Conservation (phyloP, 768 basidiomycete genomes). For the Rhodotorula toruloides region DNA sequence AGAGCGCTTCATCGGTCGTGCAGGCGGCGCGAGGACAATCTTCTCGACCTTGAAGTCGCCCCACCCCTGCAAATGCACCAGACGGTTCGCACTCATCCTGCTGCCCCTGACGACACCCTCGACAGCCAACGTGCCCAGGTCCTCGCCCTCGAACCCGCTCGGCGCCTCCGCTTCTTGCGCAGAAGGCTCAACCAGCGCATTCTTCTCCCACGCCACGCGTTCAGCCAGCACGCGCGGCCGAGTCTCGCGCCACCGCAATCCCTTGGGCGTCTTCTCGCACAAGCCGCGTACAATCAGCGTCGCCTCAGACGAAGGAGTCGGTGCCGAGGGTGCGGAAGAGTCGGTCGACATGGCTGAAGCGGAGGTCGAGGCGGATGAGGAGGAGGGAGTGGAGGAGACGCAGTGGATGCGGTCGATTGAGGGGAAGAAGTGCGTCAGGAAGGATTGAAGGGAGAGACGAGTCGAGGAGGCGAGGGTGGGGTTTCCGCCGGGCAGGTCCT, state of each 20-base stretch:
- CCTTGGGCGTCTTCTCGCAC: slow-evolving; percentile 75
- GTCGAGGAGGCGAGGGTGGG: slow-evolving; percentile 53
- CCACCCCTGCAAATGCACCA: slow-evolving; percentile 78
- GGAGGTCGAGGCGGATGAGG: slow-evolving; percentile 51
- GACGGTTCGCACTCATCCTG: slow-evolving; percentile 68
- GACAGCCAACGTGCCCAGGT: slow-evolving; percentile 60
- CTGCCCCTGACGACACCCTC: slow-evolving; percentile 81
- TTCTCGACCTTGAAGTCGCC: slow-evolving; percentile 73
- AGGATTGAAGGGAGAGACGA: slow-evolving; percentile 83
- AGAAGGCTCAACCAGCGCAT: background rate
- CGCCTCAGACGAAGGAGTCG: slow-evolving; percentile 58
- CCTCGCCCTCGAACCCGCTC: slow-evolving; percentile 46
- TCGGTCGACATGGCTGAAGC: slow-evolving; percentile 41
- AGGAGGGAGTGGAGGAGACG: slow-evolving; percentile 47
- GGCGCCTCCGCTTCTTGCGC: slow-evolving; percentile 3
- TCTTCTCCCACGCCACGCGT: slow-evolving; percentile 56
- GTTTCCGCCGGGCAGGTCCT: slow-evolving; percentile 39
- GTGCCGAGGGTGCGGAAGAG: background rate
- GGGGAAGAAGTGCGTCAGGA: slow-evolving; percentile 91
- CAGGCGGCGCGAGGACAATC: slow-evolving; percentile 35
- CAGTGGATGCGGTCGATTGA: slow-evolving; percentile 71
- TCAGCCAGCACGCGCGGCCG: slow-evolving; percentile 72
- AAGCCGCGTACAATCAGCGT: slow-evolving; percentile 68
- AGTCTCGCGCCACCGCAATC: slow-evolving; percentile 76
- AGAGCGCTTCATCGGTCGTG: slow-evolving; percentile 47